These are phyloP conservation scores for Rhizopus delemar DNA, from an alignment of 371 early-diverging fungal genomes.

Conservation along the genomic window DNA sequence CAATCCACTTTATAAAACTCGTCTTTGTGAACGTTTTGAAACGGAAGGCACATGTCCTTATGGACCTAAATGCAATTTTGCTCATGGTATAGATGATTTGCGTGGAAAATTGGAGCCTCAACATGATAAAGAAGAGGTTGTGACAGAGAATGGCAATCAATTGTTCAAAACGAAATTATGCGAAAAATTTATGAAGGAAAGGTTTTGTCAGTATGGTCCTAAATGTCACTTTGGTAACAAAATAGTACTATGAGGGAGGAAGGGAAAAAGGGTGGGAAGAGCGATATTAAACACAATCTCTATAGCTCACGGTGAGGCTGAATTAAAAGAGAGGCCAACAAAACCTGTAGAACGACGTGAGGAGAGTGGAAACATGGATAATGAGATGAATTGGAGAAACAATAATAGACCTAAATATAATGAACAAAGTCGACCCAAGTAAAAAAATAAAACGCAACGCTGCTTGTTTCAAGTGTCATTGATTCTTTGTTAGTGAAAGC, in stretches of 20 bases:
- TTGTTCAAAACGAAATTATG: slow-evolving; percentile 85
- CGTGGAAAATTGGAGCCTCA: slow-evolving; percentile 52
- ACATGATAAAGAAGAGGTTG: slow-evolving; percentile 9
- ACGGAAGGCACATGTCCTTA: slow-evolving; percentile 80
- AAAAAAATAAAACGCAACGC: neutral
- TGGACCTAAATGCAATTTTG: slow-evolving; percentile 81
- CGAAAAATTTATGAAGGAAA: slow-evolving; percentile 76
- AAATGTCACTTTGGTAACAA: slow-evolving; percentile 79
- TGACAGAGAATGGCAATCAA: slow-evolving; percentile 51
- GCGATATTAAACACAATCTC: neutral
- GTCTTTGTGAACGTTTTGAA: slow-evolving; percentile 82
- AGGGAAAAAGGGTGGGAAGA: neutral
- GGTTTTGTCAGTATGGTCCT: slow-evolving; percentile 79
- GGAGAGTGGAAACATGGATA: neutral
- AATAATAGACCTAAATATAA: neutral
- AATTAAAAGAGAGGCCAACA: slow-evolving; percentile 33
- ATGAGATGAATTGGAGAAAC: neutral
- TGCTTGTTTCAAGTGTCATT: neutral
- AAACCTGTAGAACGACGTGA: slow-evolving; percentile 14
- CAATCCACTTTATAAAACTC: slow-evolving; percentile 80
- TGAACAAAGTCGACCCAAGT: neutral
- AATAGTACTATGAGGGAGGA: neutral
- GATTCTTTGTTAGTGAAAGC: neutral
- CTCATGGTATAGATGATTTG: slow-evolving; percentile 79
- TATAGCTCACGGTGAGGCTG: slow-evolving; percentile 26